Evolutionary conservation across 495 filamentous ascomycete species (phyloP).

Genomic region (Penicillium bovifimosum): DNA sequence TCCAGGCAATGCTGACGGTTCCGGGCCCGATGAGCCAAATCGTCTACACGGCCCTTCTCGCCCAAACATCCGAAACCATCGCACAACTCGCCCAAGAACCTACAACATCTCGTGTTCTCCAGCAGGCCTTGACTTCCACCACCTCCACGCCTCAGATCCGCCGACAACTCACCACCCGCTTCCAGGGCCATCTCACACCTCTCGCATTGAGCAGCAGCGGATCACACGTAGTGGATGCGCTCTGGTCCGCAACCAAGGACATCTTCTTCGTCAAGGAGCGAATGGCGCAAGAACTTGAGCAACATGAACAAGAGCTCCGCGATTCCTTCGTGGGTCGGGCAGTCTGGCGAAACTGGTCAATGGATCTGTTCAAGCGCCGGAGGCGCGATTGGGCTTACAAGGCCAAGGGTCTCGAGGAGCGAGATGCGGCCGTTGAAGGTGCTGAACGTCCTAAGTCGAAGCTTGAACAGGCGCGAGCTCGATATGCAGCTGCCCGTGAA

Average conservation of each 20-base stretch:
- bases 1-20: slow-evolving; percentile 58
- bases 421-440: slow-evolving; percentile 17
- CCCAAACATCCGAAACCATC: slow-evolving; percentile 35
- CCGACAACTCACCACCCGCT: slow-evolving; percentile 56
- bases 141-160: slow-evolving; percentile 53
- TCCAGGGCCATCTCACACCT: slow-evolving; percentile 53
- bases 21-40: slow-evolving; percentile 53
- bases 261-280: slow-evolving; percentile 62
- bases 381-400: slow-evolving; percentile 64
- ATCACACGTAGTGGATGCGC: slow-evolving; percentile 71
- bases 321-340: slow-evolving; percentile 71
- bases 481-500: slow-evolving; percentile 37
- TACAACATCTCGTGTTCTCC: slow-evolving; percentile 63
- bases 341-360: slow-evolving; percentile 88
- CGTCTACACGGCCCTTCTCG: slow-evolving; percentile 51
- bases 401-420: slow-evolving; percentile 49
- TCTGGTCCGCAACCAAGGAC: slow-evolving; percentile 63
- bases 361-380: slow-evolving; percentile 74
- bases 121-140: slow-evolving; percentile 57
- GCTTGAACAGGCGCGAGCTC: slow-evolving; percentile 44
- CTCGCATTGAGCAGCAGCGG: slow-evolving; percentile 67
- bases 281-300: slow-evolving; percentile 57
- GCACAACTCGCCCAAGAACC: slow-evolving; percentile 51
- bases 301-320: slow-evolving; percentile 60
- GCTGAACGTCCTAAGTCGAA: slow-evolving; percentile 37